Evolutionary conservation across 768 basidiomycete genomes (phyloP).

Genomic region (Cubamyces lactineus): DNA sequence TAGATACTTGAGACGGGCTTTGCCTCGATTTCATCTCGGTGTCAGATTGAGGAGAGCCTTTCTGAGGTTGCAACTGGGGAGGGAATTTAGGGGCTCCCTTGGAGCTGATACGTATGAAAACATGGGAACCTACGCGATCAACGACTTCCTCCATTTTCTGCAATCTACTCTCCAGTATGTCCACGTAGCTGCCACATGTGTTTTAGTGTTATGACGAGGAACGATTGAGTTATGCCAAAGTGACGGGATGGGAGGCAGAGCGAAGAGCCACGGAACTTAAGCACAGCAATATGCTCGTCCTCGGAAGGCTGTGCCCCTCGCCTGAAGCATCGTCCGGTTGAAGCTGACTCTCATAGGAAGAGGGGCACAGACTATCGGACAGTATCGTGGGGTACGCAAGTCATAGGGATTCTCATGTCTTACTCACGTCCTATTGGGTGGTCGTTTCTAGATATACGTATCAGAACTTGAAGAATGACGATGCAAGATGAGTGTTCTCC

Average conservation of each 20-base stretch:
- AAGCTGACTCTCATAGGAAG: too few species aligned
- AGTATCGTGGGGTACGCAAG: too few species aligned
- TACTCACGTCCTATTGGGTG: constrained; percentile 18
- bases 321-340: too few species aligned
- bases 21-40: too few species aligned
- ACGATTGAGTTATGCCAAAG: neutral
- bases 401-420: too few species aligned
- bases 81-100: too few species aligned
- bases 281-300: too few species aligned
- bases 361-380: too few species aligned
- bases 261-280: too few species aligned
- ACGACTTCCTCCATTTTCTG: constrained; percentile 30
- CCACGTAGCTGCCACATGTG: constrained; percentile 21
- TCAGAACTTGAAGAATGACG: neutral
- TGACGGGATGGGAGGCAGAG: neutral
- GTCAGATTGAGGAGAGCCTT: constrained; percentile 4
- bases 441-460: constrained; percentile 3
- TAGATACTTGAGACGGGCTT: neutral
- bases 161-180: constrained; percentile 27
- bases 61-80: neutral
- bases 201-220: neutral
- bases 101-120: too few species aligned
- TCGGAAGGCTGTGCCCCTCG: too few species aligned
- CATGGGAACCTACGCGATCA: constrained; percentile 16
- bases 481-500: neutral